A percentile compares a stretch with the other conserved stretches of the same genome.
phyloP scores from a whole-genome alignment of 208 protist genomes.

The Trypanosoma lewisi region DNA sequence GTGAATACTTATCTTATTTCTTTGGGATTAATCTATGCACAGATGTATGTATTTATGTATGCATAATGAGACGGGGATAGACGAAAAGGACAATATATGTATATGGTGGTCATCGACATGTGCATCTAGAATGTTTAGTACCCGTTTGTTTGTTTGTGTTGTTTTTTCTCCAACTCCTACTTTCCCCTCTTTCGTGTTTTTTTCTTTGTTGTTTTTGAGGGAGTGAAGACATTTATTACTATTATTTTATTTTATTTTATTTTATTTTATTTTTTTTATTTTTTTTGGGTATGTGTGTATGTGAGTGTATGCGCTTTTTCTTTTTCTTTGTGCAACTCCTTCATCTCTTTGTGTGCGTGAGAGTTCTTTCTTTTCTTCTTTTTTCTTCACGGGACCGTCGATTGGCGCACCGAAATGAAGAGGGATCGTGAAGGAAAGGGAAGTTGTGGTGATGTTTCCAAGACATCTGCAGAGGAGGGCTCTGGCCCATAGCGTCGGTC shows the following conservation, averaged over 20 bases:
- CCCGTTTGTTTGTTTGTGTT: too few relatives aligned
- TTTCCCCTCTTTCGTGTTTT: too few relatives aligned
- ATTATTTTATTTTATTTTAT: slow-evolving; percentile 13
- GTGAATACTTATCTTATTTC: neutral
- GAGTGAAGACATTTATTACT: too few relatives aligned
- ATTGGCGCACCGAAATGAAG: neutral
- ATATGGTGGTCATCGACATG: too few relatives aligned
- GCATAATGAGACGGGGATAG: too few relatives aligned
- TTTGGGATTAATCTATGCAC: neutral
- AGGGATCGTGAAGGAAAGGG: neutral
- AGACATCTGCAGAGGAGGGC: neutral
- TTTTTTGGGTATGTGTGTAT: slow-evolving; percentile 9
- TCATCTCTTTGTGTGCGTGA: slow-evolving; percentile 21
- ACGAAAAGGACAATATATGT: neutral
- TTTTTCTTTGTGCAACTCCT: slow-evolving; percentile 1
- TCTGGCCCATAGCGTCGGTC: neutral
- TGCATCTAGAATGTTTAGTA: too few relatives aligned
- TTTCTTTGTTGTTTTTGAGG: too few relatives aligned
- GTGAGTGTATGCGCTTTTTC: slow-evolving; percentile 14
- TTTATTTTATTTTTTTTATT: neutral
- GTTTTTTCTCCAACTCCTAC: too few relatives aligned
- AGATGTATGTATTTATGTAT: slow-evolving; percentile 2
- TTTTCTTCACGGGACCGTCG: neutral
- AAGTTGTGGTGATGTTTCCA: neutral
- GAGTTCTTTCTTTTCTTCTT: neutral